A percentile compares a stretch with the other conserved stretches of the same genome.
These are phyloP conservation scores for Leccinum disarticulatum DNA, from an alignment of 768 basidiomycete species.

Conservation along the genomic window DNA sequence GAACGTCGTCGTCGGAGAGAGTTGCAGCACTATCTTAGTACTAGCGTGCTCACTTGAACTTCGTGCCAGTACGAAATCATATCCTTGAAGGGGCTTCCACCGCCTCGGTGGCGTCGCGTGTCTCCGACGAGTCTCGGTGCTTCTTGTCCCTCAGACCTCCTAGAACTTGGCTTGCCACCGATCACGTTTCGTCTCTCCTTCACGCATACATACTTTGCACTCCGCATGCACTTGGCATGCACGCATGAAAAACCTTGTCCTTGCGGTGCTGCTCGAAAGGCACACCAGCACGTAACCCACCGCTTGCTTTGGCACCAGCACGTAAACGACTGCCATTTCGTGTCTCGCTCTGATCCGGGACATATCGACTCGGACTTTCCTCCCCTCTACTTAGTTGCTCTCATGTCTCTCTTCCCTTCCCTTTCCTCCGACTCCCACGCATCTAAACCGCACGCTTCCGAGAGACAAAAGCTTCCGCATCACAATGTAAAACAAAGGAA, in stretches of 20 bases:
- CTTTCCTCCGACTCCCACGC: constrained; percentile 21
- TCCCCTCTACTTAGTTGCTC: background rate
- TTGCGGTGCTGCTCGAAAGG: constrained; percentile 30
- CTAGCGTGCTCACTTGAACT: background rate
- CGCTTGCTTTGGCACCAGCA: background rate
- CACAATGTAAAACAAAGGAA: background rate
- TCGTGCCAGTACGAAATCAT: background rate
- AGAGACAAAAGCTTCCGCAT: constrained; percentile 8
- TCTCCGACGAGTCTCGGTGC: background rate
- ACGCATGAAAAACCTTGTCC: constrained; percentile 28
- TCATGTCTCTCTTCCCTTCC: background rate
- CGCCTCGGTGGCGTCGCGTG: background rate
- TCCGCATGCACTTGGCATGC: background rate
- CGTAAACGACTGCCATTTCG: constrained; percentile 2
- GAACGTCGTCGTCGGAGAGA: background rate
- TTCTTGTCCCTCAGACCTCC: background rate
- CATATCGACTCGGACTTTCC: background rate
- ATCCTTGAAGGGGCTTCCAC: background rate
- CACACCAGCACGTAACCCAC: constrained; percentile 17
- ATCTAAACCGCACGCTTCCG: constrained; percentile 21
- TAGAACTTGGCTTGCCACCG: background rate
- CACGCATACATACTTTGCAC: background rate
- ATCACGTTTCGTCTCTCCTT: constrained; percentile 4
- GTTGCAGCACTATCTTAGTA: background rate
- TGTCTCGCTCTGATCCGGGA: constrained; percentile 19